Evolutionary conservation across 257 asterid genomes (phyloP).

Genomic region (Solanum tarapatanum): DNA sequence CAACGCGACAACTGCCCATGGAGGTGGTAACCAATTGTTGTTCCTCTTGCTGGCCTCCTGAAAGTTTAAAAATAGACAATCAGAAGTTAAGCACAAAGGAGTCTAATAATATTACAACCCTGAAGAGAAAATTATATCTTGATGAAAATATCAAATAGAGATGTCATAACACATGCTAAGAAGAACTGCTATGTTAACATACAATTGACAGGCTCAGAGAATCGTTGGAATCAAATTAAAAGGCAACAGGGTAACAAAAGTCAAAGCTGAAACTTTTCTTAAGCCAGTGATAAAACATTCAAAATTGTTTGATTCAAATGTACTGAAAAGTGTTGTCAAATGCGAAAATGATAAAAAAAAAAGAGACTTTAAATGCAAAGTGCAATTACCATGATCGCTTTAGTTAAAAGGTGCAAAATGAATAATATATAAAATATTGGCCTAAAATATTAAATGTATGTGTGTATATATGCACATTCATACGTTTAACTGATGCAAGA

Average conservation of each 20-base stretch:
- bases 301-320: not conserved
- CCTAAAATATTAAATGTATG: not conserved
- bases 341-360: not conserved
- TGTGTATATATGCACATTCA: not conserved
- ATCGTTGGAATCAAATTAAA: not conserved
- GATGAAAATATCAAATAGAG: not conserved
- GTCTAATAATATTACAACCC: not conserved
- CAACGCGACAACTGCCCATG: conserved; percentile 87
- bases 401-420: not conserved
- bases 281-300: not conserved
- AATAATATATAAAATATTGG: too few species aligned
- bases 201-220: not conserved
- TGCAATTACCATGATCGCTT: not conserved
- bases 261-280: not conserved
- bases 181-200: not conserved
- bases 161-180: not conserved
- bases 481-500: not conserved
- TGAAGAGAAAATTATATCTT: not conserved
- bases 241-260: not conserved
- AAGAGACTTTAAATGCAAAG: not conserved
- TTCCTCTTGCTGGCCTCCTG: conserved; percentile 94
- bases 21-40: conserved; percentile 97
- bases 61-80: conserved; percentile 6
- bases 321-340: not conserved
- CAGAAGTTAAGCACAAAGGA: not conserved